These are phyloP conservation scores for Medicago arabica DNA, from an alignment of 306 rosid species.

Conservation along the genomic window DNA sequence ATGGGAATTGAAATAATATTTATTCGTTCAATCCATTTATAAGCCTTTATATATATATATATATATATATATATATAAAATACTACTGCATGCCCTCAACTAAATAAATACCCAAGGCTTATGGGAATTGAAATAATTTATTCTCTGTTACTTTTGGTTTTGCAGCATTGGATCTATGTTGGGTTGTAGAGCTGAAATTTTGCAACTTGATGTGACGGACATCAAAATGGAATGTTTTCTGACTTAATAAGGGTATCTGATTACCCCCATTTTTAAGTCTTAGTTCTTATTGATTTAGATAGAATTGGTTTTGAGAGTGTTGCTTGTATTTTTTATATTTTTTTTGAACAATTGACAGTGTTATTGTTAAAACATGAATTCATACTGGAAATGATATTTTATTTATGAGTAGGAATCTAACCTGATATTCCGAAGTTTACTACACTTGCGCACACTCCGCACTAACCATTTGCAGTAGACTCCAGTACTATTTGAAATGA, in stretches of 20 bases:
- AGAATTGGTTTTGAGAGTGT: background rate
- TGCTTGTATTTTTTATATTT: background rate
- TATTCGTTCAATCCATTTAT: constrained; percentile 1
- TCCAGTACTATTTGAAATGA: background rate
- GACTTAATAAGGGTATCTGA: constrained; percentile 37
- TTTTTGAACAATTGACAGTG: background rate
- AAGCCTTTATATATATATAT: background rate
- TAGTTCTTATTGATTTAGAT: background rate
- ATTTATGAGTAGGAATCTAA: too few relatives aligned
- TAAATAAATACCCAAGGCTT: background rate
- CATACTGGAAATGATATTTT: too few relatives aligned
- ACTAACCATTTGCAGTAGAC: too few relatives aligned
- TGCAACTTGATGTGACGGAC: constrained; percentile 89
- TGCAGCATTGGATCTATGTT: constrained; percentile 85
- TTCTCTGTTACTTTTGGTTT: constrained; percentile 14
- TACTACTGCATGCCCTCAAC: background rate
- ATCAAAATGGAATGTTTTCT: constrained; percentile 87
- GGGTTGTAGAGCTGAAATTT: constrained; percentile 88
- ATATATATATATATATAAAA: background rate
- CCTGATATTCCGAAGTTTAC: too few relatives aligned
- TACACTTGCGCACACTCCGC: too few relatives aligned
- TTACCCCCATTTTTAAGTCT: constrained; percentile 4
- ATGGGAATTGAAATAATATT: constrained; percentile 8
- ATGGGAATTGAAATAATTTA: background rate
- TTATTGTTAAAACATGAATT: background rate